Evolutionary conservation across 768 basidiomycete species (phyloP).

Genomic region (Coprinopsis sp.): DNA sequence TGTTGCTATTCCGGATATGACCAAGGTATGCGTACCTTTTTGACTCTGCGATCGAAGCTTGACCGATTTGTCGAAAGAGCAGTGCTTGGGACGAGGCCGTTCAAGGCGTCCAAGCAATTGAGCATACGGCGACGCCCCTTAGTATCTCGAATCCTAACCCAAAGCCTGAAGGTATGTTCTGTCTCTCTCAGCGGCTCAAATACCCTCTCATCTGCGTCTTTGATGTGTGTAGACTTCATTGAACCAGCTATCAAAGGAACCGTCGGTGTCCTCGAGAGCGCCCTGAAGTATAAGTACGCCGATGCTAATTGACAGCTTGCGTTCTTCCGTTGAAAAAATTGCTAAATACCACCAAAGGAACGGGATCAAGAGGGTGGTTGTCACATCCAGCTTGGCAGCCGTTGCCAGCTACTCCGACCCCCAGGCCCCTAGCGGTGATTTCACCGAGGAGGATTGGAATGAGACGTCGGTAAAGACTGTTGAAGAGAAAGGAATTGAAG

Average conservation of each 20-base stretch:
- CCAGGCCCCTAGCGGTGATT: no score
- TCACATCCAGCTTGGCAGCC: conserved; percentile 59
- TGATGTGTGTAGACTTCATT: conserved; percentile 46
- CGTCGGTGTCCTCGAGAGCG: conserved; percentile 51
- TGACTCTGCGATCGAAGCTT: background rate
- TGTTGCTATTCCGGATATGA: background rate
- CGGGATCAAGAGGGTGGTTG: conserved; percentile 57
- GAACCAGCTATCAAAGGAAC: conserved; percentile 72
- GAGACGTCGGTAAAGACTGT: conserved; percentile 37
- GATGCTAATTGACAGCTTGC: background rate
- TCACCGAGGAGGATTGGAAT: conserved; percentile 59
- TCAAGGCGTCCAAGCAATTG: conserved; percentile 66
- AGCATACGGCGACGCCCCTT: conserved; percentile 64
- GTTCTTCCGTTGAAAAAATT: background rate
- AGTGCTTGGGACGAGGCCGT: conserved; percentile 77
- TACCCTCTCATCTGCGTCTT: background rate
- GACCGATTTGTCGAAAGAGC: conserved; percentile 27
- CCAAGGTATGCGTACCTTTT: background rate
- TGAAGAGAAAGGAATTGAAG: conserved; percentile 43
- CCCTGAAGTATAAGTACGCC: conserved; percentile 46
- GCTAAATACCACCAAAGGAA: conserved; percentile 23
- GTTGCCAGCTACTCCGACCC: conserved; percentile 27
- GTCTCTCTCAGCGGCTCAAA: background rate
- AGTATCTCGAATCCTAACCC: conserved; percentile 38
- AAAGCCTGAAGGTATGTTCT: background rate